Conservation (phyloP, 1,284 basidiomycete genomes). For the Naganishia sp. region DNA sequence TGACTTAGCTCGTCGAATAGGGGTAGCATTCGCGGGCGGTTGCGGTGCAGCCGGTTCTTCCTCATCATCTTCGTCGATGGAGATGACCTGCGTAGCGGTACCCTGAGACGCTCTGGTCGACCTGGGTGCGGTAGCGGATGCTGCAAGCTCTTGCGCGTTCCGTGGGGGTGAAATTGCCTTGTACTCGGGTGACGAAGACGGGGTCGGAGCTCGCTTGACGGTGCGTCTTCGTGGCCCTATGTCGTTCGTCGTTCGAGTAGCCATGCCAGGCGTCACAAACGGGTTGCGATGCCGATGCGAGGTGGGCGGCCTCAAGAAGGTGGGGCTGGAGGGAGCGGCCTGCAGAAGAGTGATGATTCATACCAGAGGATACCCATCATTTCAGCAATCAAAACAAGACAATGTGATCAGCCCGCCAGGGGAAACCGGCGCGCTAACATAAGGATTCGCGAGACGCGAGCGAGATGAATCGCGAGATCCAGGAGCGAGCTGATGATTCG, state of each 20-base stretch:
- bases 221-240: neutral
- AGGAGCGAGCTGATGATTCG: too few species aligned
- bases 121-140: neutral
- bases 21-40: constrained; percentile 1
- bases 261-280: neutral
- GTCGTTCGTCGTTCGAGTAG: neutral
- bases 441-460: too few species aligned
- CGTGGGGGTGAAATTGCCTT: neutral
- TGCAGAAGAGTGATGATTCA: neutral
- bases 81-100: neutral
- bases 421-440: constrained; percentile 13
- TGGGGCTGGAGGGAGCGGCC: too few species aligned
- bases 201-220: neutral
- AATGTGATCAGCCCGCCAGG: neutral
- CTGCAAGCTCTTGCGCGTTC: neutral
- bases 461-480: too few species aligned
- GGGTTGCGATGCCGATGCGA: neutral
- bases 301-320: neutral
- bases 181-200: constrained; percentile 9
- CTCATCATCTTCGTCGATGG: neutral
- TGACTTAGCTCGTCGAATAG: neutral
- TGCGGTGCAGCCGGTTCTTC: neutral
- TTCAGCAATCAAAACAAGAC: constrained; percentile 11
- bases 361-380: neutral
- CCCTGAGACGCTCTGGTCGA: neutral